phyloP scores from a whole-genome alignment of 306 rosid species.

The Citrullus mucosospermus region DNA sequence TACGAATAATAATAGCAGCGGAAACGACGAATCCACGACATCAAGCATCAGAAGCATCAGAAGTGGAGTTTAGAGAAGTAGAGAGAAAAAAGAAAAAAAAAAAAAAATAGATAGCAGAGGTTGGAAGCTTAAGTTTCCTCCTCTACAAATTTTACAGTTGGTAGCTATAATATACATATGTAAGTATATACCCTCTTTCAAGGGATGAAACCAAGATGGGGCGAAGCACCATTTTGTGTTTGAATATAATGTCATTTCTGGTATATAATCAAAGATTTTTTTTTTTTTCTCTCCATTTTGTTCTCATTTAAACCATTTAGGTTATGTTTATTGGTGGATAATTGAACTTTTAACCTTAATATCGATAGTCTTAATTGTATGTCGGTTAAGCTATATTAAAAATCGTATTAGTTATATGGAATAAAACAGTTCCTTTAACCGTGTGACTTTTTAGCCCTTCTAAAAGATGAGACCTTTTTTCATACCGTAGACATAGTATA shows the following conservation, averaged over 20 bases:
- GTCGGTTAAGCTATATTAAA: too few relatives aligned
- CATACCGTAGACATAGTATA: too few relatives aligned
- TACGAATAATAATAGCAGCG: not conserved
- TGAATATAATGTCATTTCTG: not conserved
- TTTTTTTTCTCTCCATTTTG: not conserved
- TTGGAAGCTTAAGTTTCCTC: not conserved
- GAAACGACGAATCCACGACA: constrained; percentile 14
- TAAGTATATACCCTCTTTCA: not conserved
- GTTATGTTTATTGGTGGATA: too few relatives aligned
- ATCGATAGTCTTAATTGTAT: too few relatives aligned
- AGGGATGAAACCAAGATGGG: constrained; percentile 44
- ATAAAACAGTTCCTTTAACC: too few relatives aligned
- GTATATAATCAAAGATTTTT: not conserved
- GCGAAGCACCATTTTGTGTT: constrained; percentile 56
- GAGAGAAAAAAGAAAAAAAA: not conserved
- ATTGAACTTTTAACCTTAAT: too few relatives aligned
- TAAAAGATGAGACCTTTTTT: too few relatives aligned
- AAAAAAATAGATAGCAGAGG: not conserved
- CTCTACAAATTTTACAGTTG: not conserved
- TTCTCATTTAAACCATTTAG: too few relatives aligned
- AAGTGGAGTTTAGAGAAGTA: constrained; percentile 20
- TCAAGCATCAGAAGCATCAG: constrained; percentile 20
- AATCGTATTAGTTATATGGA: too few relatives aligned
- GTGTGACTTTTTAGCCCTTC: too few relatives aligned
- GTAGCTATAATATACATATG: not conserved